Evolutionary conservation across 768 basidiomycete species (phyloP).

Genomic region (Boletus sp.): DNA sequence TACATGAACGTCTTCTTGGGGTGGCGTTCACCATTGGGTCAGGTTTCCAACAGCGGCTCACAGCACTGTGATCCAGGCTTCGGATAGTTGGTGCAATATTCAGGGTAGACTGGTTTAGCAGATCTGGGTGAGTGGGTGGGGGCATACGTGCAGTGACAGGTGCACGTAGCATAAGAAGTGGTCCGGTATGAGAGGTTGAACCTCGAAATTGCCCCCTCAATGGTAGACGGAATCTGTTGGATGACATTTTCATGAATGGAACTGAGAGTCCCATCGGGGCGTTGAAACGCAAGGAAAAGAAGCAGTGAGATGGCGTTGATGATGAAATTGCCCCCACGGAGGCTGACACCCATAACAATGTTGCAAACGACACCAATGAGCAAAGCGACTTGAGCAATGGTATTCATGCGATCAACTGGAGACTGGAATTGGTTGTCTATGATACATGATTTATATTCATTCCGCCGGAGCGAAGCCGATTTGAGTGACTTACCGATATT

Average conservation of each 20-base stretch:
- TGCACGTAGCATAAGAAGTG: no score
- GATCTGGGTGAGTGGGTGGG: no score
- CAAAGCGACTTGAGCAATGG: constrained; percentile 1
- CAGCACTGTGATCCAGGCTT: no score
- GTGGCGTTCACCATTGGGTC: no score
- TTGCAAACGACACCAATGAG: neutral
- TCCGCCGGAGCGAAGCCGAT: no score
- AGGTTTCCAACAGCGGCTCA: no score
- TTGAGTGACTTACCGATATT: neutral
- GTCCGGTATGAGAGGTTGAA: no score
- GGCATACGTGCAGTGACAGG: no score
- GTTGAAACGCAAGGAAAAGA: constrained; percentile 1
- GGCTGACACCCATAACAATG: constrained; percentile 17
- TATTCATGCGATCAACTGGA: constrained; percentile 1
- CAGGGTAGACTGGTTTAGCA: no score
- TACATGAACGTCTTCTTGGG: neutral
- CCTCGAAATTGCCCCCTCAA: neutral
- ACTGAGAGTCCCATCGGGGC: neutral
- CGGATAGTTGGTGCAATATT: no score
- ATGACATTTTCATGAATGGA: neutral
- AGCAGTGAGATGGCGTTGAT: constrained; percentile 9
- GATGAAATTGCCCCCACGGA: constrained; percentile 15
- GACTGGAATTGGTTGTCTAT: neutral
- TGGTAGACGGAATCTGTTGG: neutral
- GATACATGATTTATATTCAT: no score